Evolutionary conservation across 768 basidiomycete genomes (phyloP), one percentile per base, ranked within the genome.

Genomic region (Lanmaoa pseudosensibilis): DNA sequence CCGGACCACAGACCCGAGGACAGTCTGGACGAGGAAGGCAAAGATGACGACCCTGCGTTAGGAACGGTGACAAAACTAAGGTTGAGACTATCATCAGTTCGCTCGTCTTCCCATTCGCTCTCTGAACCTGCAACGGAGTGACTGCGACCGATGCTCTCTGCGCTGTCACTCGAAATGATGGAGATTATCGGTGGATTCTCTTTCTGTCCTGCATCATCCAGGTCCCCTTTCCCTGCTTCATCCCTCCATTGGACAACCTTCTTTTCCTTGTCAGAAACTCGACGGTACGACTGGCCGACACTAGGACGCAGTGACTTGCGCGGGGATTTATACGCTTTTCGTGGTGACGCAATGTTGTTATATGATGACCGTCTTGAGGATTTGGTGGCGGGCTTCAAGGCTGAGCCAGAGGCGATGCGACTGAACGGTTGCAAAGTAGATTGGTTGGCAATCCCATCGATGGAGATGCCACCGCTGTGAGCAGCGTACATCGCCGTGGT

Each of bases 81-180:
- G 60, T 77, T 83, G 63, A 88, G 66, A 66, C 87, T 90, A 48
- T 90, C 90, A 9, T 94, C 90, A 1, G 88, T 90, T 74, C 83
- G 88, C 66, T 92, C 90, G 66, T 93, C 90, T 72, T 93, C 91
- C 91, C 92, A 93, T 54, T 94, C 91, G 69, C 87, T 91, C 63
- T 92, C 90, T 6, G 88, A 90, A 7, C 84, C 80, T 45, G 84
- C 80, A 23, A 80, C 70, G 4, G 85, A 85, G 36, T 72, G 66
- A 44, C 63, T 61, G 34, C 69, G 72, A 36, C 58, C 57, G 46
- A 72, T 61, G 43, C 69, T 70, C 39, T 70, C 69, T 37, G 61
- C 44, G 33, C 65, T 78, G 55, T 84, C 75, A 18, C 69, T 70
- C 15, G 77, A 61, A 38, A 76, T 71, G 37, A 75, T 69, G 23